Evolutionary conservation across 257 asterid genomes (phyloP), one percentile per base, ranked within the genome.

Genomic region (Jacaranda mimosifolia): DNA sequence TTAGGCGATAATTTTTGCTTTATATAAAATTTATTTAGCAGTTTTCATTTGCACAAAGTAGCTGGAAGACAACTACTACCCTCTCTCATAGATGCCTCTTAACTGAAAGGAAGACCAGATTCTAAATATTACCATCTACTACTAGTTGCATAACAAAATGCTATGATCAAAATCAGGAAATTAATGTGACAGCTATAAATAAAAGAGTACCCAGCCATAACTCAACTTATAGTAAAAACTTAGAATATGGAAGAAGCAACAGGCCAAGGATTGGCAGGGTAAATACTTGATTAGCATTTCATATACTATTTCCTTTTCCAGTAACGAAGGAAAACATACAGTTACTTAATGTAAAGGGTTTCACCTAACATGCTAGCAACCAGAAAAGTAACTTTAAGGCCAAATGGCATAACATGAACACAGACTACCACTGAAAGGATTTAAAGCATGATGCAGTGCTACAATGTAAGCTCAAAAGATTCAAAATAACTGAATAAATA

Each of bases 401-500:
- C 60, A 74, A 40, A 56, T 49, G 7, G 68, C 36, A 40, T 42
- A 62, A 14, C 19, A 45, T 55, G 63, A 63, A 79, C 45, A 69
- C 64, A 62, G 56, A 62, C 68, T 45, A 68, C 35, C 77, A 59
- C 36, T 58, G 76, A 55, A 64, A 36, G 63, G 55, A 19, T 39
- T 62, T 48, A 11, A 58, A 46, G 63, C 72, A 38, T 63, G 68
- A 52, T 12, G 63, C 56, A 40, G 46, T 60, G 51, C 59, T 26
- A 36, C 10, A 62, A 68, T 4, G 19, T 45, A 43, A 68, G 67
- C 53, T 42, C 58, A 57, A 49, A 77, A 57, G 14, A 9, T 53
- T 72, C 39, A 53, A 62, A 42, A 15, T 5, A 68, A 26, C 32
- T 26, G 32, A 26, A 65, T 1, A 17, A 36, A 49, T 32, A 40